Evolutionary conservation across 331 rosid genomes (phyloP).

Genomic region (Stylosanthes scabra): DNA sequence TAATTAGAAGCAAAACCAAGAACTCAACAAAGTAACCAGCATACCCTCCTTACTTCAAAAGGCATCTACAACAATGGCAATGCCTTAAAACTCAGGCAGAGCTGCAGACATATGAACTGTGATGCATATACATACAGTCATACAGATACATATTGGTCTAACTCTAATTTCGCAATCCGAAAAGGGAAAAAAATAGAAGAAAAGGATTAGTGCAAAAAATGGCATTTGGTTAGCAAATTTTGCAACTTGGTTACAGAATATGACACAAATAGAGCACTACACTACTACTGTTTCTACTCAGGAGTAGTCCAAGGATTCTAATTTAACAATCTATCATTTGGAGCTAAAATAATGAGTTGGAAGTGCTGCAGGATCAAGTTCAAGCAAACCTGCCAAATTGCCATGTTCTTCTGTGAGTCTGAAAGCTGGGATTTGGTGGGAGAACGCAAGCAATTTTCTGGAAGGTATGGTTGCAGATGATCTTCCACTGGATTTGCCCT

Average conservation of each 20-base stretch:
- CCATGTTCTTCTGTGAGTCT: constrained; percentile 67
- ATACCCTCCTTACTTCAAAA: no score
- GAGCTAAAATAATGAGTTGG: constrained; percentile 49
- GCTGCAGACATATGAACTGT: no score
- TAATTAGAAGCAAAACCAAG: not conserved
- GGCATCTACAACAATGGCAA: no score
- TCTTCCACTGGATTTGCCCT: constrained; percentile 43
- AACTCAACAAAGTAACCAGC: no score
- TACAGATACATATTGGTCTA: constrained; percentile 8
- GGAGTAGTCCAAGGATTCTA: constrained; percentile 12
- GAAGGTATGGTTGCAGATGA: constrained; percentile 41
- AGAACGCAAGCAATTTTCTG: constrained; percentile 69
- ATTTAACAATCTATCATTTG: constrained; percentile 24
- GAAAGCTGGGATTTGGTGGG: constrained; percentile 83
- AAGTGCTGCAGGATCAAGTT: constrained; percentile 83
- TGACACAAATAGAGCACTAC: constrained; percentile 21
- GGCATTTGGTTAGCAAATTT: constrained; percentile 10
- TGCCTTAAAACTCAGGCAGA: not conserved
- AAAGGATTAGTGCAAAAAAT: constrained; percentile 22
- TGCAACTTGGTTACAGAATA: constrained; percentile 40
- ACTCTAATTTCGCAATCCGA: constrained; percentile 18
- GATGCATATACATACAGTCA: constrained; percentile 28
- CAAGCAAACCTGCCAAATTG: constrained; percentile 76
- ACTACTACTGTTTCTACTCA: constrained; percentile 11
- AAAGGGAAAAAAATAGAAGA: not conserved